phyloP scores from a whole-genome alignment of 2,329 filamentous ascomycete species.

The Parascedosporium putredinis region DNA sequence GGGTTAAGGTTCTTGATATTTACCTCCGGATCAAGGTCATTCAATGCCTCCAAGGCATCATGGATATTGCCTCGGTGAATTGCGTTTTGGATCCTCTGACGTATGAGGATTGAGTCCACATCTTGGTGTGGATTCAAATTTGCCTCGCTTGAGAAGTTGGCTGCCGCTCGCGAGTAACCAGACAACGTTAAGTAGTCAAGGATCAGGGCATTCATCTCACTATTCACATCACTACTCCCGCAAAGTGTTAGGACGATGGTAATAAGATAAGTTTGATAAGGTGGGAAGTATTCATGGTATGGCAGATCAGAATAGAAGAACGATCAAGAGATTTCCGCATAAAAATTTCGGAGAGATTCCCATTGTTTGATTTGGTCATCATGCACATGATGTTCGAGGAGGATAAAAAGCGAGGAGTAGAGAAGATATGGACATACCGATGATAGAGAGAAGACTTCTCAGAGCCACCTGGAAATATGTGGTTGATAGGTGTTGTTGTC shows the following conservation, averaged over 20 bases:
- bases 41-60: constrained; percentile 74
- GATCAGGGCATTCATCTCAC: constrained; percentile 90
- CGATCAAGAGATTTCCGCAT: constrained; percentile 70
- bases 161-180: constrained; percentile 85
- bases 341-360: constrained; percentile 99
- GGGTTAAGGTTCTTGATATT: constrained; percentile 22
- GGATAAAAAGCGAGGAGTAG: not conserved
- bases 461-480: constrained; percentile 1
- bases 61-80: constrained; percentile 84
- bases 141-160: constrained; percentile 88
- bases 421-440: constrained; percentile 10
- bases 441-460: constrained; percentile 10
- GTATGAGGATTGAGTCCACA: constrained; percentile 60
- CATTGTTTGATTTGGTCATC: constrained; percentile 91
- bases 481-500: constrained; percentile 8
- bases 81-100: constrained; percentile 72
- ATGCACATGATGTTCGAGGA: constrained; percentile 22
- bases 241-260: not conserved
- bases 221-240: constrained; percentile 26
- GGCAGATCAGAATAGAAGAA: constrained; percentile 49
- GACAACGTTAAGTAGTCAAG: constrained; percentile 96
- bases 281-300: not conserved
- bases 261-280: not conserved
- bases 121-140: constrained; percentile 70
- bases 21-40: constrained; percentile 87